phyloP scores from a whole-genome alignment of 495 filamentous ascomycete species.

The Daldinia vernicosa region DNA sequence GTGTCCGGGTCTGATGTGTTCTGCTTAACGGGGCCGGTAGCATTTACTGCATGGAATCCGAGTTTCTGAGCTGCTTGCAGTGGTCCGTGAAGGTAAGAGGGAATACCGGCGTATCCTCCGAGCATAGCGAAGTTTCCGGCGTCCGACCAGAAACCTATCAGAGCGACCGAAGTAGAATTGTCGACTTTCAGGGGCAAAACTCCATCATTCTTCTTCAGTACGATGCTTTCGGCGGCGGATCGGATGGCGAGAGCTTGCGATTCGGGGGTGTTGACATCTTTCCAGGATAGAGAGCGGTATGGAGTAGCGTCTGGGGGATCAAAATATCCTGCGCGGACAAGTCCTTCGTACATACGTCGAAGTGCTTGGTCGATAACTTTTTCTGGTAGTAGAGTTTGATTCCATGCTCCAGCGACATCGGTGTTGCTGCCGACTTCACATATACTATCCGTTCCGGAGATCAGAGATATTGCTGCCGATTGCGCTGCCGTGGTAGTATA shows the following conservation, averaged over 20 bases:
- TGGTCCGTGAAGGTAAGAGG: slow-evolving; percentile 50
- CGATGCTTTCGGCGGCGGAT: slow-evolving; percentile 48
- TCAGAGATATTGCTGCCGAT: slow-evolving; percentile 49
- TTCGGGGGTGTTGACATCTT: slow-evolving; percentile 45
- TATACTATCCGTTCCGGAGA: slow-evolving; percentile 51
- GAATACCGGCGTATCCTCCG: slow-evolving; percentile 53
- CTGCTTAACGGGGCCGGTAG: slow-evolving; percentile 43
- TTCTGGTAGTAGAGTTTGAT: slow-evolving; percentile 45
- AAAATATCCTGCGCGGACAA: slow-evolving; percentile 51
- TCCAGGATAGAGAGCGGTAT: slow-evolving; percentile 45
- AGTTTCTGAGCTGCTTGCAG: slow-evolving; percentile 47
- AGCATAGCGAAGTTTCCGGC: slow-evolving; percentile 46
- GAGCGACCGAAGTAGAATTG: slow-evolving; percentile 44
- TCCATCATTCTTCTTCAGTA: slow-evolving; percentile 55
- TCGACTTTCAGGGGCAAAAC: slow-evolving; percentile 44
- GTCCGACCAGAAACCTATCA: slow-evolving; percentile 55
- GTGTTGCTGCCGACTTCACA: slow-evolving; percentile 47
- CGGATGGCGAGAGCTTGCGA: slow-evolving; percentile 46
- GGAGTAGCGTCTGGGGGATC: slow-evolving; percentile 41
- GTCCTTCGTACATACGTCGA: slow-evolving; percentile 47
- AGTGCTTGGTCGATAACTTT: slow-evolving; percentile 48
- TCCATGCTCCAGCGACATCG: slow-evolving; percentile 46
- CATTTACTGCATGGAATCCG: slow-evolving; percentile 40
- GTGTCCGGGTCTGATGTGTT: slow-evolving; percentile 25
- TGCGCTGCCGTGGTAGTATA: slow-evolving; percentile 46